Base-by-base conservation (phyloP, 2,329 filamentous ascomycete species). In the Pseudocercospora fuligena region DNA sequence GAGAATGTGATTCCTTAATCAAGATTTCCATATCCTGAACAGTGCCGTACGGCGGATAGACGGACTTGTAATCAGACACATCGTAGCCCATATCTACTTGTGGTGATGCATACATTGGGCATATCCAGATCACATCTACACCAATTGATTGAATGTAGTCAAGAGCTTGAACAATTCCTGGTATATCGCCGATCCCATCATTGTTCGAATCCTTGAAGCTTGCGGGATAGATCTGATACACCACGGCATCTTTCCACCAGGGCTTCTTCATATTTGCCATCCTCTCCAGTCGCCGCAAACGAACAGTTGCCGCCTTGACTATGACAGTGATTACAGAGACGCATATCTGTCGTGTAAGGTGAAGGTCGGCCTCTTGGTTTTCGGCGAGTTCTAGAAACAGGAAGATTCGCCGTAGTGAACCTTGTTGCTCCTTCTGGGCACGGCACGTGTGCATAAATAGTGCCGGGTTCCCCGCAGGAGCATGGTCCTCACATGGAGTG, bases 121-220 rank as follows among this genome's bases (percentile, higher is more conserved):
- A 66, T 5, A 66, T 29, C 64, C 67, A 64, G 23, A 67, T 51
- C 4, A 59, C 63, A 72, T 91, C 85, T 9, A 89, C 66, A 0
- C 89, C 89, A 0, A 91, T 80, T 1, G 85, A 80, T 61, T 86
- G 82, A 60, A 91, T 81, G 73, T 91, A 89, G 73, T 89, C 87
- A 1, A 91, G 78, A 46, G 1, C 91, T 77, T 73, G 86, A 19
- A 88, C 86, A 60, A 91, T 86, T 7, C 88, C 89, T 0, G 83
- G 84, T 29, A 91, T 83, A 72, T 91, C 89, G 2, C 89, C 89
- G 78, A 87, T 85, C 21, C 89, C 89, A 66, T 75, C 72, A 47
- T 86, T 83, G 33, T 85, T 85, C 73, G 87, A 86, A 23, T 68
- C 66, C 51, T 84, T 82, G 80, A 88, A 88, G 67, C 82, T 84